Base-by-base conservation (phyloP, 106 monocot species). In the Phalaenopsis equestris region DNA sequence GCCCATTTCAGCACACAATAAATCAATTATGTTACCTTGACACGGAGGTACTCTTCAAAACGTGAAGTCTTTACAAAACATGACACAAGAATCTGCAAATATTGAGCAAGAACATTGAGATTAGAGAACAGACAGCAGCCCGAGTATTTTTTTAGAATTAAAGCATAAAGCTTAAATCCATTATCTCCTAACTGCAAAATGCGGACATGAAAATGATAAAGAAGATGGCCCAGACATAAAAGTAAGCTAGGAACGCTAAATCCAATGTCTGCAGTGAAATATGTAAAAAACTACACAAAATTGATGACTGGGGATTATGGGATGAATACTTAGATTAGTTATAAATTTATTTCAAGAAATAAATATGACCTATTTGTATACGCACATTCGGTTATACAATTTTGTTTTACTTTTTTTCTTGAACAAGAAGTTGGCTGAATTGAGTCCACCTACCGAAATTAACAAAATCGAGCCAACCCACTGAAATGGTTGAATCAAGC, bases 21-120 rank as follows among this genome's bases (percentile, higher is more conserved):
- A 8, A 15, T 41, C 68, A 38, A 70, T 18, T 55, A 83, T 83
- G 64, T 52, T 52, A 94, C 98, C 94, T 99, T 92, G 36, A 99
- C 93, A 76, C 94, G 82, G 7, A 99, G 85, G 73, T 89, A 99
- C 82, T 99, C 98, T 82, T 99, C 98, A 90, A 92, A 91, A 87
- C 83, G 98, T 80, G 92, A 87, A 1, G 94, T 99, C 88, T 94
- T 99, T 79, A 94, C 98, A 83, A 99, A 99, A 58, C 98, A 99
- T 58, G 98, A 99, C 73, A 99, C 67, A 18, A 93, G 89, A 86
- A 99, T 99, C 98, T 99, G 89, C 45, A 82, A 80, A n/a, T 80
- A 41, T 76, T 52, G 12, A 65, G 16, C 77, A 79, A 14, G 52
- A 73, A 18, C 64, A 16, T 83, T n/a, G 79, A 47, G 70, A 42